Evolutionary conservation across 176 grass and related monocot species (phyloP).

Genomic region (Oryza australiensis): DNA sequence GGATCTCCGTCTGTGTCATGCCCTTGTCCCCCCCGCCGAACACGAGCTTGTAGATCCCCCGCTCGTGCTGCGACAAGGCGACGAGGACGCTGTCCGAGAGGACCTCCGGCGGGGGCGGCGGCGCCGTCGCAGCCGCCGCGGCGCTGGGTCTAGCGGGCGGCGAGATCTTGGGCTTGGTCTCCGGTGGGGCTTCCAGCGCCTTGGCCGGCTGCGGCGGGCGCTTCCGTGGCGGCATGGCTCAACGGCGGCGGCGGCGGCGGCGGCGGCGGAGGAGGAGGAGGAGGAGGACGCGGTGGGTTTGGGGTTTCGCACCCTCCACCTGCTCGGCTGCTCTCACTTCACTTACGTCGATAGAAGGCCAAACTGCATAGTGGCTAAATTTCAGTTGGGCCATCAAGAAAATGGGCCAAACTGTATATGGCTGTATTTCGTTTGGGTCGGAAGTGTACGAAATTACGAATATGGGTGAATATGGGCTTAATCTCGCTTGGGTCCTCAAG

Average conservation of each 20-base stretch:
- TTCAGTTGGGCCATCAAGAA: too few relatives aligned
- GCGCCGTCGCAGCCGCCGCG: neutral
- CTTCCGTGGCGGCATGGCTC: conserved; percentile 59
- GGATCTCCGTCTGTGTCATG: conserved; percentile 46
- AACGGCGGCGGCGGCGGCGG: too few relatives aligned
- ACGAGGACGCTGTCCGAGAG: conserved; percentile 10
- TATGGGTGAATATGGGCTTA: too few relatives aligned
- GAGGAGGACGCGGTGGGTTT: neutral
- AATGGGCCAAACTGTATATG: too few relatives aligned
- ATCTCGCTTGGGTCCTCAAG: conserved; percentile 8
- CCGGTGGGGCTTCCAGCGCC: neutral
- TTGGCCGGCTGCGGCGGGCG: conserved; percentile 29
- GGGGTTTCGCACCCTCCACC: too few relatives aligned
- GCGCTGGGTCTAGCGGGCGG: neutral
- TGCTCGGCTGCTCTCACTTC: too few relatives aligned
- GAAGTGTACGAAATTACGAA: too few relatives aligned
- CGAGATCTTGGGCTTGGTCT: neutral
- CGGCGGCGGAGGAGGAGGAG: too few relatives aligned
- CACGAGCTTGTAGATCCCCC: conserved; percentile 38
- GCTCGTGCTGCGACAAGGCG: conserved; percentile 29
- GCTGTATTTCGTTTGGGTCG: too few relatives aligned
- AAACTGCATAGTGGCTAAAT: too few relatives aligned
- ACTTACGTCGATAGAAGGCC: too few relatives aligned
- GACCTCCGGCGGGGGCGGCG: neutral
- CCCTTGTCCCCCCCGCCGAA: conserved; percentile 49